Conservation (phyloP, 495 filamentous ascomycete genomes). For the Penicillium simplicissimum region DNA sequence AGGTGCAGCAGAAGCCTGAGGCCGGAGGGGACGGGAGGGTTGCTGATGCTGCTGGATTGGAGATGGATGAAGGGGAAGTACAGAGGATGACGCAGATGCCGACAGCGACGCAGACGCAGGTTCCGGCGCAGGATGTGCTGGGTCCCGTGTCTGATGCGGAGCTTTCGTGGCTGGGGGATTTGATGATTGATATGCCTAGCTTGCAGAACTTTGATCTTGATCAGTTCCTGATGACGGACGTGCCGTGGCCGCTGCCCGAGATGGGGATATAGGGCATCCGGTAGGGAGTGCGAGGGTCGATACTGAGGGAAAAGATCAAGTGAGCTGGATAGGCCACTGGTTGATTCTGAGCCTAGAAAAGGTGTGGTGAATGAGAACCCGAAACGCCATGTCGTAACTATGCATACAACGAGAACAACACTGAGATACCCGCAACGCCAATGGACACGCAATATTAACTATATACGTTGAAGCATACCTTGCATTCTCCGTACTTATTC, state of each 20-base stretch:
- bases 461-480: background rate
- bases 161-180: constrained; percentile 47
- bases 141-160: constrained; percentile 28
- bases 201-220: constrained; percentile 49
- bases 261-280: constrained; percentile 27
- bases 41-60: background rate
- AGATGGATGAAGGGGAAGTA: background rate
- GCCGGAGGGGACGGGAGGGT: background rate
- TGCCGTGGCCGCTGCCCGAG: constrained; percentile 35
- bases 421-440: constrained; percentile 11
- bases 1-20: background rate
- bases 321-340: background rate
- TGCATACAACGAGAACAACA: constrained; percentile 2
- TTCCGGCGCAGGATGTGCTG: constrained; percentile 6
- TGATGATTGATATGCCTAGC: constrained; percentile 48
- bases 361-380: background rate
- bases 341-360: background rate
- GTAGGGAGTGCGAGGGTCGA: background rate
- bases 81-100: background rate
- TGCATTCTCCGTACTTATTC: constrained; percentile 10
- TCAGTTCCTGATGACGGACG: constrained; percentile 36
- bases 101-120: background rate
- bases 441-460: background rate
- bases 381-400: background rate
- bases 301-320: background rate